Evolutionary conservation across 2,329 filamentous ascomycete species (phyloP), one percentile per base, ranked within the genome.

Genomic region (Teratosphaeriaceae sp.): DNA sequence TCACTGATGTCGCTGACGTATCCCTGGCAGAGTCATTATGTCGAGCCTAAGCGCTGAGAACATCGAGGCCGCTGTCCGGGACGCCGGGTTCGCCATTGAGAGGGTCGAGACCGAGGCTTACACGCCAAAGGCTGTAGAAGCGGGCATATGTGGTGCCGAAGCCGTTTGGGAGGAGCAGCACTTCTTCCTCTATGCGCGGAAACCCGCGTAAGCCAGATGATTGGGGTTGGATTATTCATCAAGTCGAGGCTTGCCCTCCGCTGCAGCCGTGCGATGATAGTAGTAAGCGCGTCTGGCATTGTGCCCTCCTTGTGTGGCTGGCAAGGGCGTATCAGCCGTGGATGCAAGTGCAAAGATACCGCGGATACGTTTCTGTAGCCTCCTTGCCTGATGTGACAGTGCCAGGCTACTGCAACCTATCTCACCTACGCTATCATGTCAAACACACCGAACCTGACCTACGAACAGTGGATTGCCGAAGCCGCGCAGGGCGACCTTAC

Each of bases 181-280:
- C 20, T 21, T 49, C 13, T 49, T 49, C 19, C 21, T 49, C 3
- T 44, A 43, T 34, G 46, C 46, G 22, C 43, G 44, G 5, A 49
- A 40, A 16, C 8, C 29, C n/a, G 16, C 8, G 29, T 31, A 27
- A 27, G 26, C 42, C 40, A n/a, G 49, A 63, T n/a, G n/a, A n/a
- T n/a, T n/a, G n/a, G n/a, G n/a, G n/a, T n/a, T n/a, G n/a, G n/a
- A n/a, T n/a, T n/a, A n/a, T n/a, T n/a, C n/a, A n/a, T n/a, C n/a
- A n/a, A n/a, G n/a, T n/a, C n/a, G n/a, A n/a, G n/a, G n/a, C n/a
- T n/a, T n/a, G n/a, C n/a, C n/a, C n/a, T n/a, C n/a, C n/a, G n/a
- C n/a, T n/a, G n/a, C n/a, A n/a, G n/a, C n/a, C n/a, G n/a, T n/a
- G n/a, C n/a, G n/a, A n/a, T n/a, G n/a, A n/a, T n/a, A n/a, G n/a